These are phyloP conservation scores for Pseudogymnoascus sp. DNA, from an alignment of 2,329 filamentous ascomycete genomes.

Conservation along the genomic window DNA sequence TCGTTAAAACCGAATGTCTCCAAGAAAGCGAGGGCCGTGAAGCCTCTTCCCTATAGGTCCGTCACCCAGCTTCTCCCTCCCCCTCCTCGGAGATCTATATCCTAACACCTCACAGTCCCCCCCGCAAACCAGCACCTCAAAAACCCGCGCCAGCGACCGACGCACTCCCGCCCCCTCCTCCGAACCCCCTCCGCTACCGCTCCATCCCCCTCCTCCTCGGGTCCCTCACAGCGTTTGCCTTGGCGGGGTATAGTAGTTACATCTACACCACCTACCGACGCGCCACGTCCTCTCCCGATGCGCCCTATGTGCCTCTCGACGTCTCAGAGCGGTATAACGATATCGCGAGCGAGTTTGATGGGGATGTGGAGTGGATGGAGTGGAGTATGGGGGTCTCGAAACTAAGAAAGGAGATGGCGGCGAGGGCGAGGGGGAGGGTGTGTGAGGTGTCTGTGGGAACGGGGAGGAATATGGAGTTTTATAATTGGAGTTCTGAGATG, in stretches of 20 bases:
- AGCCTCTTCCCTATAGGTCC: not conserved
- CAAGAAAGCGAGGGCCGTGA: not conserved
- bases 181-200: slow-evolving; percentile 22
- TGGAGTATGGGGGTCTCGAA: slow-evolving; percentile 47
- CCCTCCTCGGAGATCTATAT: not conserved
- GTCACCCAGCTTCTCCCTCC: not conserved
- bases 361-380: slow-evolving; percentile 50
- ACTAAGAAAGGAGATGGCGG: slow-evolving; percentile 43
- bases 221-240: slow-evolving; percentile 16
- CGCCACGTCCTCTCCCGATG: slow-evolving; percentile 22
- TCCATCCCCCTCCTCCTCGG: slow-evolving; percentile 22
- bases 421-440: slow-evolving; percentile 46
- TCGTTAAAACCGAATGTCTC: not conserved
- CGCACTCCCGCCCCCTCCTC: not conserved
- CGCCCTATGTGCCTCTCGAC: slow-evolving; percentile 21
- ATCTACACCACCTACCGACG: slow-evolving; percentile 32
- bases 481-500: slow-evolving; percentile 42
- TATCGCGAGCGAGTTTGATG: slow-evolving; percentile 49
- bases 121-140: not conserved
- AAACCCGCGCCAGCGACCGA: not conserved
- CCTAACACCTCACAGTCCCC: not conserved
- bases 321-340: slow-evolving; percentile 27
- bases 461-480: slow-evolving; percentile 52
- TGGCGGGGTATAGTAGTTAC: slow-evolving; percentile 25
- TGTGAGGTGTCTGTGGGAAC: slow-evolving; percentile 57